Base-by-base conservation (phyloP, 768 basidiomycete species). In the Mycena venus region DNA sequence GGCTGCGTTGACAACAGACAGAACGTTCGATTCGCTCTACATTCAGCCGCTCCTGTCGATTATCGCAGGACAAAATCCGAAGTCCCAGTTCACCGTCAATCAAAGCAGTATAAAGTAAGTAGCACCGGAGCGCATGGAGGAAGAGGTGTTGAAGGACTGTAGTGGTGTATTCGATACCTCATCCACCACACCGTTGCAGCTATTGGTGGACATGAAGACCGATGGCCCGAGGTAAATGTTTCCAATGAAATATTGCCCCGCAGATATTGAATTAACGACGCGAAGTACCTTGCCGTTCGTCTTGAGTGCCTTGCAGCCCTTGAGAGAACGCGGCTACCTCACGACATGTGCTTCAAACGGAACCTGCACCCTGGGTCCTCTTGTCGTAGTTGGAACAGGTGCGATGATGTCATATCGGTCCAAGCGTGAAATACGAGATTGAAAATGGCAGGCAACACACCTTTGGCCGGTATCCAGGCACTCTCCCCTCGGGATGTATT, bases 81-180 rank as follows among this genome's bases (percentile, higher is more conserved):
- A 81, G 56, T 82, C 82, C 53, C 68, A 72, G n/a, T 88, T 90
- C 75, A 88, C 84, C 25, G 78, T 79, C 2, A 85, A 86, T 68
- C 81, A 81, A 70, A 86, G 85, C 3, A 73, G 68, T 25, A 84
- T 82, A 6, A 89, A 89, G 88, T 89, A 75, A 70, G 85, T 12
- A 53, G 12, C 63, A 32, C 15, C n/a, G n/a, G n/a, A 12, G 63
- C 31, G 38, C 11, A 9, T 42, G 25, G 32, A 19, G 9, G 36
- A 55, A 56, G 47, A 15, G 17, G 38, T 56, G 49, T 73, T 56
- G 25, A 64, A n/a, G 14, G 61, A 40, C 7, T 11, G 31, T 32
- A 90, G 89, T 70, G 90, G 89, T n/a, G 83, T 89, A 1, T 90
- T 88, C 73, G 89, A 90, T 73, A 88, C 85, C 17, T 80, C 86